Base-by-base conservation (phyloP, 2,329 filamentous ascomycete species). In the Sarocladium strictum region DNA sequence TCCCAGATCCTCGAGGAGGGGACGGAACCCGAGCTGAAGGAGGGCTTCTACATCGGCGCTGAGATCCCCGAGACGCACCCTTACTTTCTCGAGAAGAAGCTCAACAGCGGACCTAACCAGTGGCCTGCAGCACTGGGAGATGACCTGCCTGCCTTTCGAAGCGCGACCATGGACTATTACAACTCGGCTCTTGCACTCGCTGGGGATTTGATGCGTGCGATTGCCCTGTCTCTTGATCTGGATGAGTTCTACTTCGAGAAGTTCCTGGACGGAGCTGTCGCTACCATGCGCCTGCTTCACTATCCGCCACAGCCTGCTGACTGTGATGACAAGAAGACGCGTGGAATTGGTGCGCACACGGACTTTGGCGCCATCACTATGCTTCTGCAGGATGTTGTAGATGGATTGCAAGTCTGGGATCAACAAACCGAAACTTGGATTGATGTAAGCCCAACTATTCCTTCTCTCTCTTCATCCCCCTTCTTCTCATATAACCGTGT, bases 301-400 rank as follows among this genome's bases (percentile, higher is more conserved):
- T 80, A 80, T 59, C 76, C 76, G 2, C 70, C 75, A 0, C 71
- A 71, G 55, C 67, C 65, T 2, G 58, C 63, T 0, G 68, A 71
- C 19, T 60, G 58, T 4, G 63, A 69, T 26, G 62, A 65, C 49
- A 65, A 63, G 40, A 63, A 69, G 61, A 63, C 65, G 60, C 40
- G 71, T 60, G 54, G 72, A 65, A 67, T 71, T 2, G 77, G 78
- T 0, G 77, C 75, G 2, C 80, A 81, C 58, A 79, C 76, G 1
- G 80, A 81, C 60, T 83, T 79, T 58, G 77, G 78, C n/a, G 74
- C 74, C 47, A 73, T 83, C 43, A 83, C 80, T 1, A 68, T 83
- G 27, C 72, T 83, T 11, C 69, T 81, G 2, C 79, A 81, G 60
- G 77, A 78, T 56, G 66, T 67, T 2, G 66, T 74, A 14, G 72